phyloP scores from a whole-genome alignment of 148 eudicot genomes.

The Selenicereus undatus region DNA sequence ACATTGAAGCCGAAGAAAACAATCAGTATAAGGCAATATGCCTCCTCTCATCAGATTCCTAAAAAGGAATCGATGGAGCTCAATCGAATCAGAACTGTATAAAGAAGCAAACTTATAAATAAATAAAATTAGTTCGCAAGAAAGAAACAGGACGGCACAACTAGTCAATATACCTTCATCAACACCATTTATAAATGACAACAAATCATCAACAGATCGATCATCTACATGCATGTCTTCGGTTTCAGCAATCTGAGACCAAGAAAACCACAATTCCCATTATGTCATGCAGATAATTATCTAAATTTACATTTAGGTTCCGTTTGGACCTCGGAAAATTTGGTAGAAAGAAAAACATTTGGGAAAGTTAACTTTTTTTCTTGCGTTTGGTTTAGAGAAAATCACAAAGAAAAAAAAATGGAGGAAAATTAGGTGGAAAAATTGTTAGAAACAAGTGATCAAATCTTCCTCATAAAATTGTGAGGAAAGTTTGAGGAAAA shows the following conservation, averaged over 20 bases:
- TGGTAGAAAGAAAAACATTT: no score
- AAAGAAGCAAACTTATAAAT: background rate
- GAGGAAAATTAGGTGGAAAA: no score
- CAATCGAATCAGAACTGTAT: background rate
- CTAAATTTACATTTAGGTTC: background rate
- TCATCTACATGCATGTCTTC: slow-evolving; percentile 70
- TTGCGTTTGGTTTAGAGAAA: no score
- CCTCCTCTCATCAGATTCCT: background rate
- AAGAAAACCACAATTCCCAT: slow-evolving; percentile 18
- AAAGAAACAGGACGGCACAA: background rate
- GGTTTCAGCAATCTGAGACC: slow-evolving; percentile 53
- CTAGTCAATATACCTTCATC: slow-evolving; percentile 45
- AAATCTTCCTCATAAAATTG: no score
- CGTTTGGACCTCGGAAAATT: no score
- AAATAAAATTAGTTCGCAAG: background rate
- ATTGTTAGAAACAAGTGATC: no score
- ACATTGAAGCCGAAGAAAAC: no score
- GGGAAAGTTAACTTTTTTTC: no score
- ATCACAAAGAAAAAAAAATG: no score
- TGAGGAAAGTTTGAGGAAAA: no score
- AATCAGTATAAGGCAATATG: background rate
- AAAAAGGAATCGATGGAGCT: background rate
- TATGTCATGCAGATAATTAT: slow-evolving; percentile 14
- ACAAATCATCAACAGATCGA: slow-evolving; percentile 81
- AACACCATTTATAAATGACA: slow-evolving; percentile 85